Conservation (phyloP, 257 asterid species). For the Phtheirospermum japonicum region DNA sequence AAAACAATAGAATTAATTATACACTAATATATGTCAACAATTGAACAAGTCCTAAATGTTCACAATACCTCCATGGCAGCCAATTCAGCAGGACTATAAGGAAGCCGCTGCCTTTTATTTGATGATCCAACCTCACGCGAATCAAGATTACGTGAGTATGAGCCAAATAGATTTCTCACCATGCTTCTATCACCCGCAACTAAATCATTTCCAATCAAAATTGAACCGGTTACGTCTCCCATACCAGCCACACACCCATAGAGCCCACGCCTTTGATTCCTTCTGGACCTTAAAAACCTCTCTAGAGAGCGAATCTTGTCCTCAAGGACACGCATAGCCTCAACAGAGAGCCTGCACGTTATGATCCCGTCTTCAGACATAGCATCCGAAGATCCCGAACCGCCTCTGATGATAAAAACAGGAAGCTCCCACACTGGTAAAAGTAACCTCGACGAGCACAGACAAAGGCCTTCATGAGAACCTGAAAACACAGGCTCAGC, state of each 20-base stretch:
- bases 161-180: conserved; percentile 80
- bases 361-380: conserved; percentile 58
- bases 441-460: conserved; percentile 89
- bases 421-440: conserved; percentile 97
- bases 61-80: conserved; percentile 94
- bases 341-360: conserved; percentile 70
- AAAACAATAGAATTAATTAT: conserved; percentile 29
- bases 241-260: conserved; percentile 95
- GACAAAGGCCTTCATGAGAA: conserved; percentile 89
- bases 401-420: conserved; percentile 68
- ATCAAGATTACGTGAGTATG: conserved; percentile 60
- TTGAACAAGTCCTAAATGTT: conserved; percentile 24
- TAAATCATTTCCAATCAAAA: conserved; percentile 71
- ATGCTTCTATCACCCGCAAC: conserved; percentile 76
- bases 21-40: conserved; percentile 24
- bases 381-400: conserved; percentile 46
- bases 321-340: conserved; percentile 79
- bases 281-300: conserved; percentile 81
- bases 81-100: conserved; percentile 82
- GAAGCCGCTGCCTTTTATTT: conserved; percentile 80
- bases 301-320: conserved; percentile 90
- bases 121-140: conserved; percentile 57
- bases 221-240: conserved; percentile 87
- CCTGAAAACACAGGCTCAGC: conserved; percentile 97
- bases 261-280: conserved; percentile 86